These are phyloP conservation scores for Holtermanniella nyarrowii DNA, from an alignment of 768 basidiomycete species.

Conservation along the genomic window DNA sequence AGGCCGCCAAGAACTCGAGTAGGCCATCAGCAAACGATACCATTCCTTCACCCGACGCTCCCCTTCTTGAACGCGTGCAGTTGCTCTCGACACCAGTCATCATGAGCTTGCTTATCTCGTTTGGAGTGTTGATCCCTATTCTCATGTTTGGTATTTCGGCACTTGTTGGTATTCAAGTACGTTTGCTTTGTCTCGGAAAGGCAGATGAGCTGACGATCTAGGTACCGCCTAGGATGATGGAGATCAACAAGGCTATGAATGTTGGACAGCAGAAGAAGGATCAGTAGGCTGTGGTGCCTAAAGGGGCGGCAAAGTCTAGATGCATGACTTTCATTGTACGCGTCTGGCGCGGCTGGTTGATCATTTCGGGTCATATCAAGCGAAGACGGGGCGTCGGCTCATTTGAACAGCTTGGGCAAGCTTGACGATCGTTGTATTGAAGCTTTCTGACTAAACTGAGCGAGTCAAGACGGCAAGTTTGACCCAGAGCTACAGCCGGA, in stretches of 20 bases:
- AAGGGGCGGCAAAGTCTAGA: too few species aligned
- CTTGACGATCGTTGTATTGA: too few species aligned
- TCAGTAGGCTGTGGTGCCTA: too few species aligned
- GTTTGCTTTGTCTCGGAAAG: neutral
- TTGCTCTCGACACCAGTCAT: conserved; percentile 36
- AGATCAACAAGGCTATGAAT: conserved; percentile 27
- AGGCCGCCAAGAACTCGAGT: neutral
- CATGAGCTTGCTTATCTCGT: conserved; percentile 28
- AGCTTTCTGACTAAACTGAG: too few species aligned
- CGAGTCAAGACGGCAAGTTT: too few species aligned
- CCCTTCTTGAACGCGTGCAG: conserved; percentile 27
- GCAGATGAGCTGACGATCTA: neutral
- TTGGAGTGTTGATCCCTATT: conserved; percentile 33
- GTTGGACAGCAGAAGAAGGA: conserved; percentile 37
- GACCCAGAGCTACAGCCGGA: too few species aligned
- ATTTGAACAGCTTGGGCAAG: too few species aligned
- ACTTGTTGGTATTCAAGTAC: conserved; percentile 33
- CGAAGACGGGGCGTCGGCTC: too few species aligned
- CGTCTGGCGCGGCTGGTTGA: too few species aligned
- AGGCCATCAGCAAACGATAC: conserved; percentile 10
- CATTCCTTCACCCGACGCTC: conserved; percentile 17
- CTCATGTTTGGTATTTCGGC: conserved; percentile 24
- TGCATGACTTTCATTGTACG: too few species aligned
- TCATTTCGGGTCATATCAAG: too few species aligned
- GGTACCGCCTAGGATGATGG: conserved; percentile 36